phyloP scores from a whole-genome alignment of 2,329 filamentous ascomycete species.

The Bipolaris gigantea region DNA sequence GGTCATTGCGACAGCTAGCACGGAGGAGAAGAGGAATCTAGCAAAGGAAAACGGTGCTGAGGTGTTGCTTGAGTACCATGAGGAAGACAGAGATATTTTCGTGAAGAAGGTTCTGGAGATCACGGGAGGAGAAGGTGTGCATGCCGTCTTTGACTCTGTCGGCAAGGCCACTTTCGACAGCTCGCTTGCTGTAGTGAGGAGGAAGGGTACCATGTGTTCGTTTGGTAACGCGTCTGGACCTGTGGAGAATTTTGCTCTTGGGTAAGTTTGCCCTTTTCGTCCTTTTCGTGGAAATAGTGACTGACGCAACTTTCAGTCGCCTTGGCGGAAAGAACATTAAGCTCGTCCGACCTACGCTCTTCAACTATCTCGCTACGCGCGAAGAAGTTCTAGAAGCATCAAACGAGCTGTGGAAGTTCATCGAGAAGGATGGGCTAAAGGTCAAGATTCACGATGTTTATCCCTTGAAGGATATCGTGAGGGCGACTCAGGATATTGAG shows the following conservation, averaged over 20 bases:
- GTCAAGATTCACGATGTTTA: conserved; percentile 77
- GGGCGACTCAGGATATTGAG: conserved; percentile 76
- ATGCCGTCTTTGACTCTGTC: conserved; percentile 82
- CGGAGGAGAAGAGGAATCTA: conserved; percentile 69
- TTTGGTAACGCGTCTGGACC: conserved; percentile 84
- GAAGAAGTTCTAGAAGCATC: conserved; percentile 73
- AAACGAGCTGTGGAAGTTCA: conserved; percentile 71
- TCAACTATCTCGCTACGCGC: conserved; percentile 60
- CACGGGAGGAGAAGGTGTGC: conserved; percentile 71
- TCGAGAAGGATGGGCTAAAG: conserved; percentile 69
- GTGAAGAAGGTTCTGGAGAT: conserved; percentile 63
- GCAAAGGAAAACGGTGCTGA: conserved; percentile 72
- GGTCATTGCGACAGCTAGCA: conserved; percentile 78
- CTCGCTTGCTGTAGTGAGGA: conserved; percentile 70
- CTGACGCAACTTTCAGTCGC: conserved; percentile 40
- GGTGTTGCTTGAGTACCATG: conserved; percentile 69
- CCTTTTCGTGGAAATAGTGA: background rate
- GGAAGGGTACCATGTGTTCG: conserved; percentile 75
- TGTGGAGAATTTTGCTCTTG: conserved; percentile 68
- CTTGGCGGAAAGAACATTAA: conserved; percentile 75
- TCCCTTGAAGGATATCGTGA: conserved; percentile 69
- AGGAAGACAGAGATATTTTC: conserved; percentile 51
- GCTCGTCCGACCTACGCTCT: conserved; percentile 73
- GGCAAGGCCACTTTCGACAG: conserved; percentile 83
- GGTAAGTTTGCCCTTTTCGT: conserved; percentile 52